Conservation (phyloP, 1,139 yeast genomes). For the Candida pseudoviswanathii region DNA sequence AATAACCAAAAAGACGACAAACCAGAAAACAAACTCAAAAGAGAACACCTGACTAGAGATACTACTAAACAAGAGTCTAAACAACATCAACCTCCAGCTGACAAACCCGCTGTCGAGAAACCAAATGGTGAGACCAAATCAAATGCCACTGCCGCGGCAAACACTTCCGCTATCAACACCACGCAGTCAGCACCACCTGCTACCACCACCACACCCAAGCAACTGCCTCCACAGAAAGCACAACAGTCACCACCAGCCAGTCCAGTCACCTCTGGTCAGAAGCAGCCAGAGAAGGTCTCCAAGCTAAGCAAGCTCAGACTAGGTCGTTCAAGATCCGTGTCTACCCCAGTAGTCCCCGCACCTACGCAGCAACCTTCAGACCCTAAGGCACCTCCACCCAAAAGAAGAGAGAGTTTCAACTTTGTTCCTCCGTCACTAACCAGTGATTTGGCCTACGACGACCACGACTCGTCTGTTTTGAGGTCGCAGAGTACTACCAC, state of each 20-base stretch:
- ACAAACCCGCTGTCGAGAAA: neutral
- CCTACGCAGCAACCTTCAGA: neutral
- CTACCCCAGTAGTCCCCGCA: constrained; percentile 22
- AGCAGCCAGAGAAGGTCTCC: constrained; percentile 15
- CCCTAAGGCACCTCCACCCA: constrained; percentile 6
- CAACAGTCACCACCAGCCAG: constrained; percentile 2
- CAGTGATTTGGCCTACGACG: constrained; percentile 15
- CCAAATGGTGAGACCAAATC: neutral
- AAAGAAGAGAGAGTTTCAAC: constrained; percentile 16
- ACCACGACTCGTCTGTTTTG: constrained; percentile 11
- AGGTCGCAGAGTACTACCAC: constrained; percentile 15
- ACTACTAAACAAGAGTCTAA: neutral
- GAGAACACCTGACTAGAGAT: constrained; percentile 13
- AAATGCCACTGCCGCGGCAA: neutral
- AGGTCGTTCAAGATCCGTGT: constrained; percentile 35
- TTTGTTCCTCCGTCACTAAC: constrained; percentile 15
- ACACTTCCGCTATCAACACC: neutral
- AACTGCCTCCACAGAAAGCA: constrained; percentile 5
- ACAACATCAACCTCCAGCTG: neutral
- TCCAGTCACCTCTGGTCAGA: constrained; percentile 1
- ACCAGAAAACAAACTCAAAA: neutral
- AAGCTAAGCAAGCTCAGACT: constrained; percentile 28
- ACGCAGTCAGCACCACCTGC: neutral
- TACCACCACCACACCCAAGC: constrained; percentile 1
- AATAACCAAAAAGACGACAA: constrained; percentile 15